Base-by-base conservation (phyloP, 495 filamentous ascomycete genomes). In the Elasticomyces elasticus region DNA sequence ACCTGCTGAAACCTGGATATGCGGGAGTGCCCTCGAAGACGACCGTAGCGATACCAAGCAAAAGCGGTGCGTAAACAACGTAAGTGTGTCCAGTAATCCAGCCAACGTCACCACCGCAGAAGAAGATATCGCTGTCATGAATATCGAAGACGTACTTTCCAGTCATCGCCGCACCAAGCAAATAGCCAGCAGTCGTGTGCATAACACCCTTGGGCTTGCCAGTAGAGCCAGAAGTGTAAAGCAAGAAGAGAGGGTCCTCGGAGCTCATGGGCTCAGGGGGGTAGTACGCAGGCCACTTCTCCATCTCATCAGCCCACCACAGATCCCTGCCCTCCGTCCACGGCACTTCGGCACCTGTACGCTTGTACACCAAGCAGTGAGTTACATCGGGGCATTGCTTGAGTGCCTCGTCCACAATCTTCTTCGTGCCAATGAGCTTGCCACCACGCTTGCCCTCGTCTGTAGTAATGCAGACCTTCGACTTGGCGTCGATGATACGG, bases 51-150 rank as follows among this genome's bases (percentile, higher is more conserved):
- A 94, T 83, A 73, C 92, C 92, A 37, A 97, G 78, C 4, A 99
- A 75, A 40, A 99, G 77, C 51, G 92, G 92, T 11, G 92, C 88
- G 65, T 99, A 99, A 26, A 99, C 91, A 46, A 95, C 92, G 64
- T 99, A 99, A 43, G 92, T 95, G 72, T 99, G 92, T n/a, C 92
- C 92, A 42, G 94, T 97, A 66, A 99, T 97, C 92, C 92, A 99
- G 61, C 92, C 92, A 48, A 99, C 89, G 66, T 99, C 92, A 68
- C 94, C 94, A 68, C 88, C 92, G 63, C 92, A 97, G 79, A 96
- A 97, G 76, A 89, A 96, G 51, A 78, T 79, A 70, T 99, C 92
- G 48, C 81, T 81, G 44, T 89, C 84, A 61, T 99, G 92, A 59
- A 99, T 92, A 67, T 99, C 94, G 66, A 99, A 99, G 50, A 96